Percentiles rank a stretch among this genome's conserved stretches.
Evolutionary conservation across 1,284 basidiomycete species (phyloP).

Genomic region (Prillingera fragicola): DNA sequence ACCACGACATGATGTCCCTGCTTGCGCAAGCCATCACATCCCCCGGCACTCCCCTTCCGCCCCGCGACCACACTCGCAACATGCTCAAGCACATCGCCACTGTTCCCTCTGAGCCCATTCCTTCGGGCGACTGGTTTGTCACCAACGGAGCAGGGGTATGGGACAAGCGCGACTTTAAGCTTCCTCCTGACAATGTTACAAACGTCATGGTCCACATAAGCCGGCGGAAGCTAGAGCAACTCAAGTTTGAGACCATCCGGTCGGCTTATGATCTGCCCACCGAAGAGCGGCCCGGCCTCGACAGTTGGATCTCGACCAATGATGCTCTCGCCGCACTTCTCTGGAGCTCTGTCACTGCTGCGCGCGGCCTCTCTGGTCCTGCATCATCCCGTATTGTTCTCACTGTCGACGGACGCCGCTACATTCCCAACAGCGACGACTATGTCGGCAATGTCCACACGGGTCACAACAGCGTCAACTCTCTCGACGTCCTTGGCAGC

Average conservation of each 20-base stretch:
- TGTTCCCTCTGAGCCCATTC: neutral
- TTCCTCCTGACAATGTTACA: neutral
- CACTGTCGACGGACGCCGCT: neutral
- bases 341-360: neutral
- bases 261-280: neutral
- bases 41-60: neutral
- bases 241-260: neutral
- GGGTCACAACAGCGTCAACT: neutral
- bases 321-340: neutral
- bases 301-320: neutral
- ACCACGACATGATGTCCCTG: neutral
- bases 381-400: neutral
- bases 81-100: neutral
- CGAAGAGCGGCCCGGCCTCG: neutral
- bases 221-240: neutral
- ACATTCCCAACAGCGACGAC: neutral
- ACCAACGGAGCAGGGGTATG: neutral
- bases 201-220: neutral
- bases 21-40: neutral
- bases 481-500: neutral
- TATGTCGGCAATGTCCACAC: neutral
- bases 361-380: neutral
- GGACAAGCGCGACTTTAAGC: neutral
- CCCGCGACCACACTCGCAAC: neutral
- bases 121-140: neutral